A percentile compares a stretch with the other conserved stretches of the same genome.
These are phyloP conservation scores for Xenoacremonium recifei DNA, from an alignment of 2,329 filamentous ascomycete species.

Conservation along the genomic window DNA sequence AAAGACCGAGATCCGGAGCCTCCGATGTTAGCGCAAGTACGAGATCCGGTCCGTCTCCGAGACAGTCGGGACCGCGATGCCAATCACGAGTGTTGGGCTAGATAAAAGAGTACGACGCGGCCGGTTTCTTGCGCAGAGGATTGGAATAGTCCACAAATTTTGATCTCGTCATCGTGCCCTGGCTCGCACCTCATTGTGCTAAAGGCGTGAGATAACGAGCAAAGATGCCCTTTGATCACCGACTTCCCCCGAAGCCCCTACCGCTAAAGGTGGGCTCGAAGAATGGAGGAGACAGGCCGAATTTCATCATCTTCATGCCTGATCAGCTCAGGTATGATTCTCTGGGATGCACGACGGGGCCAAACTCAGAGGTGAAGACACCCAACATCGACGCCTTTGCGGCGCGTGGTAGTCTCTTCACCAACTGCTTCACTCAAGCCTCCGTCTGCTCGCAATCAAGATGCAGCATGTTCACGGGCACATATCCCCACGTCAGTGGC, in stretches of 20 bases:
- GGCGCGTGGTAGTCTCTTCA: constrained; percentile 37
- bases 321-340: constrained; percentile 47
- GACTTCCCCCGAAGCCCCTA: constrained; percentile 18
- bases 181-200: no score
- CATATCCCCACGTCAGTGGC: constrained; percentile 44
- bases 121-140: no score
- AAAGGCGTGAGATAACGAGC: no score
- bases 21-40: no score
- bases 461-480: constrained; percentile 46
- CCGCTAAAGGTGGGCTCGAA: constrained; percentile 21
- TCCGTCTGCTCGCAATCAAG: constrained; percentile 46
- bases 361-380: constrained; percentile 28
- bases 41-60: no score
- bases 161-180: no score
- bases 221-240: constrained; percentile 4
- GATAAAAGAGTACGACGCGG: no score
- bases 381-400: constrained; percentile 43
- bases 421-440: constrained; percentile 45
- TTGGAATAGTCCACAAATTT: no score
- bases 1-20: no score
- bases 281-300: constrained; percentile 29
- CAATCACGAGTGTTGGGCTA: no score
- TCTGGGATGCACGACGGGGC: constrained; percentile 32
- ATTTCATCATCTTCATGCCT: constrained; percentile 46
- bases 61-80: no score